phyloP scores from a whole-genome alignment of 805 yeast species.

The Hemisphaericaspora nanyangensis region DNA sequence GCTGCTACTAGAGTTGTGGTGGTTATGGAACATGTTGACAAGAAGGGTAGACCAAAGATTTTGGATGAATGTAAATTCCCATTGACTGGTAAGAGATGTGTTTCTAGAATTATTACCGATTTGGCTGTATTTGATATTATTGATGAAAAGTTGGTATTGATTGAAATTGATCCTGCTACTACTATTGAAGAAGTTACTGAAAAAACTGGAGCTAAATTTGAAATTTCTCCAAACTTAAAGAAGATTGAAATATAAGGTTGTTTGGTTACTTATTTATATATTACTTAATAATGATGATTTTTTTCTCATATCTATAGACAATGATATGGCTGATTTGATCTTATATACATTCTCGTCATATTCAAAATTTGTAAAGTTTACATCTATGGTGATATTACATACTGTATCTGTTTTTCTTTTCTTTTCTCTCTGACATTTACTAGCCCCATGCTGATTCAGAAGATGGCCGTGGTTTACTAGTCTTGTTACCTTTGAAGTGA shows the following conservation, averaged over 20 bases:
- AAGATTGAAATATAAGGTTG: conserved; percentile 6
- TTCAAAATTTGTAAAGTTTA: no score
- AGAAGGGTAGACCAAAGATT: conserved; percentile 45
- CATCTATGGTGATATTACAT: no score
- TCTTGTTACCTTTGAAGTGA: no score
- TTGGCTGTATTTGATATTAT: conserved; percentile 47
- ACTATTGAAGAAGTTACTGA: conserved; percentile 35
- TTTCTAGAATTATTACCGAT: conserved; percentile 44
- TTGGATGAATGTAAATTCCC: conserved; percentile 43
- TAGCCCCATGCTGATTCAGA: no score
- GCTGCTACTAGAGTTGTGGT: conserved; percentile 42
- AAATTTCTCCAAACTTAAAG: conserved; percentile 25
- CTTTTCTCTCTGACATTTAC: no score
- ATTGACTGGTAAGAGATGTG: conserved; percentile 44
- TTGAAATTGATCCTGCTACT: conserved; percentile 40
- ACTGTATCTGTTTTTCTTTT: no score
- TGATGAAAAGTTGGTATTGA: conserved; percentile 31
- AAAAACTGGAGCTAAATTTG: conserved; percentile 40
- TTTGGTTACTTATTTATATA: background rate
- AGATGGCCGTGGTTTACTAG: no score
- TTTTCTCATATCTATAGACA: no score
- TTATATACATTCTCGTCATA: no score
- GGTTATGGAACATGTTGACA: conserved; percentile 46
- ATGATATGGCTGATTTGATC: no score
- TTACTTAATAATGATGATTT: no score